Conservation (phyloP, 805 yeast species). For the Wickerhamiella nectarea region DNA sequence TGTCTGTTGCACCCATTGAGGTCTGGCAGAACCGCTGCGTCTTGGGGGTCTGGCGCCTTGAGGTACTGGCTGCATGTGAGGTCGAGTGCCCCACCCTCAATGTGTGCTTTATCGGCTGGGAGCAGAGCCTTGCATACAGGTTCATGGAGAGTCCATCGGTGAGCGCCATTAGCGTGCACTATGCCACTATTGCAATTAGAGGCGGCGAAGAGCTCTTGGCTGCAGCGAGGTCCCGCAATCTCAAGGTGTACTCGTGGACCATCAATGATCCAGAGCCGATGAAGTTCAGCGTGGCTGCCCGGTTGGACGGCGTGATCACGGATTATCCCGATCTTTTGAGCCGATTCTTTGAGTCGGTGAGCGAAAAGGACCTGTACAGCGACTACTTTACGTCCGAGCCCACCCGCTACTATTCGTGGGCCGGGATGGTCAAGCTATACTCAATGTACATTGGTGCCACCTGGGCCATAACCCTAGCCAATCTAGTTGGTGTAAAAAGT, state of each 20-base stretch:
- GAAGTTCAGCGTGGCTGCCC: slow-evolving; percentile 27
- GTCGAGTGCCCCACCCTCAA: slow-evolving; percentile 27
- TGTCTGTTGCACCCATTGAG: slow-evolving; percentile 28
- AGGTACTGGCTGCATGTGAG: slow-evolving; percentile 33
- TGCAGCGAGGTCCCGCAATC: slow-evolving; percentile 23
- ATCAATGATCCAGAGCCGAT: slow-evolving; percentile 31
- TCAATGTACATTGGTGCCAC: slow-evolving; percentile 16
- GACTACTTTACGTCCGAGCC: slow-evolving; percentile 21
- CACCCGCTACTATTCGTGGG: slow-evolving; percentile 16
- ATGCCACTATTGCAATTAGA: slow-evolving; percentile 32
- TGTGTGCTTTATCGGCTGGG: slow-evolving; percentile 29
- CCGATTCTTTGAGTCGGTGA: slow-evolving; percentile 15
- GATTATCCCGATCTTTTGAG: slow-evolving; percentile 27
- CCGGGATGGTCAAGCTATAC: slow-evolving; percentile 14
- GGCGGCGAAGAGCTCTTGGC: slow-evolving; percentile 28
- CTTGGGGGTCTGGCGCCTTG: slow-evolving; percentile 41
- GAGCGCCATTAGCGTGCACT: slow-evolving; percentile 40
- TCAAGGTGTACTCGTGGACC: slow-evolving; percentile 40
- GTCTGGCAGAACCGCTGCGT: slow-evolving; percentile 36
- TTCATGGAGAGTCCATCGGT: slow-evolving; percentile 36
- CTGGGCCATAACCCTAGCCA: slow-evolving; percentile 10
- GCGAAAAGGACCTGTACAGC: slow-evolving; percentile 19
- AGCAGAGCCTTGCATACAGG: slow-evolving; percentile 25
- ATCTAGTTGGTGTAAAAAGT: slow-evolving; percentile 10
- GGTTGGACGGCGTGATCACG: slow-evolving; percentile 32